A percentile compares a stretch with the other conserved stretches of the same genome.
Evolutionary conservation across 768 basidiomycete species (phyloP).

Genomic region (Pisolithus microcarpus): DNA sequence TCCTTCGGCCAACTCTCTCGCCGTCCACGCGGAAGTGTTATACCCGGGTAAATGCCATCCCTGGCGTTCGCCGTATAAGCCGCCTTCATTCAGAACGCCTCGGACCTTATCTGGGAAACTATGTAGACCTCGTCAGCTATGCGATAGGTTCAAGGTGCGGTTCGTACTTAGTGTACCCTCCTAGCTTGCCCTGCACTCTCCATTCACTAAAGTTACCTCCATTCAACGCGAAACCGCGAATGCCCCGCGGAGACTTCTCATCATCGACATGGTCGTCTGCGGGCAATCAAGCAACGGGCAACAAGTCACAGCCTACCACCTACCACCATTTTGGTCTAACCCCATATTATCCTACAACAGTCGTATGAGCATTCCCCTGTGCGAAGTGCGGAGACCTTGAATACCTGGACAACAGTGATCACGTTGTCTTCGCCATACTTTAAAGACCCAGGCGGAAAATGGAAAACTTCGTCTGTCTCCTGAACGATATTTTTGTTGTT

Average conservation of each 20-base stretch:
- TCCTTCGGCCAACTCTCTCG: conserved; percentile 50
- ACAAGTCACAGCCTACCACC: conserved; percentile 7
- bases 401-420: conserved; percentile 68
- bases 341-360: conserved; percentile 68
- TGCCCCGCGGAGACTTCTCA: conserved; percentile 69
- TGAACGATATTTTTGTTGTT: conserved; percentile 54
- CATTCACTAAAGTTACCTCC: conserved; percentile 52
- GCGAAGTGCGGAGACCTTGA: conserved; percentile 2
- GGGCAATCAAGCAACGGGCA: conserved; percentile 1
- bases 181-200: conserved; percentile 72
- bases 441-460: conserved; percentile 53
- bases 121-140: not conserved
- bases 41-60: conserved; percentile 76
- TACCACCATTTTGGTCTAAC: conserved; percentile 54
- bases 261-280: conserved; percentile 37
- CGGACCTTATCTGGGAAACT: conserved; percentile 72
- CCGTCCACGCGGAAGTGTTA: conserved; percentile 52
- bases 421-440: conserved; percentile 55
- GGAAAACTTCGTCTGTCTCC: conserved; percentile 62
- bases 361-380: conserved; percentile 1
- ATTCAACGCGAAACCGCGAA: conserved; percentile 69
- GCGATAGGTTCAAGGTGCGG: not conserved
- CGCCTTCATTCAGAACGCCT: conserved; percentile 67
- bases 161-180: conserved; percentile 57
- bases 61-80: conserved; percentile 58